phyloP scores from a whole-genome alignment of 768 basidiomycete species.

The Rhodotorula paludigena region DNA sequence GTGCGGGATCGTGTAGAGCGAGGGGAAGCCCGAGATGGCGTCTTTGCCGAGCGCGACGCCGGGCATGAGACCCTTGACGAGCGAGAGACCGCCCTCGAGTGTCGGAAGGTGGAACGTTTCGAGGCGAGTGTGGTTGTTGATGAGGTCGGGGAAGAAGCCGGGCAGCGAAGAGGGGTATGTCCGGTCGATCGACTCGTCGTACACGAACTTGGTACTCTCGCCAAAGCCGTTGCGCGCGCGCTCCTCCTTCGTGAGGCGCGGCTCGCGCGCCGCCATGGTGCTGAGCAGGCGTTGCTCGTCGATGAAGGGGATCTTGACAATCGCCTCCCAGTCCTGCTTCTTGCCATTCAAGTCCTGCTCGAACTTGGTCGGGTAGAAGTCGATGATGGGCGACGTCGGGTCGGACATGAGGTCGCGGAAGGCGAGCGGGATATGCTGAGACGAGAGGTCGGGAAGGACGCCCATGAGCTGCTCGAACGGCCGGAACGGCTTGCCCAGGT shows the following conservation, averaged over 20 bases:
- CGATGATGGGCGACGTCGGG: conserved; percentile 74
- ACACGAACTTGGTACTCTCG: conserved; percentile 72
- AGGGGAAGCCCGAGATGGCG: conserved; percentile 93
- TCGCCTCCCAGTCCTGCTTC: conserved; percentile 97
- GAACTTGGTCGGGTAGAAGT: conserved; percentile 90
- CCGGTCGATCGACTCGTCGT: conserved; percentile 57
- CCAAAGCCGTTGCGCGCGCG: conserved; percentile 68
- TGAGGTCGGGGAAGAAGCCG: conserved; percentile 85
- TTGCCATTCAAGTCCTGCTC: conserved; percentile 94
- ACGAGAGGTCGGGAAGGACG: conserved; percentile 85
- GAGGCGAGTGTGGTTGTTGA: conserved; percentile 71
- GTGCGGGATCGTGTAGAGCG: conserved; percentile 80
- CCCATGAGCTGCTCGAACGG: conserved; percentile 98
- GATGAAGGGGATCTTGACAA: conserved; percentile 98
- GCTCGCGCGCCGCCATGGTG: conserved; percentile 61
- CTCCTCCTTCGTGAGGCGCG: conserved; percentile 64
- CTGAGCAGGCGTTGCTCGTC: conserved; percentile 68
- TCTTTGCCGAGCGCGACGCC: conserved; percentile 79
- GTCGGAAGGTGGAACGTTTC: conserved; percentile 84
- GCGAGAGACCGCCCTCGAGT: conserved; percentile 65
- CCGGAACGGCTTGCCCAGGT: conserved; percentile 79
- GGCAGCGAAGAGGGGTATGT: conserved; percentile 84
- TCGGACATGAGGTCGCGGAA: conserved; percentile 87
- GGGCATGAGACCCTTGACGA: conserved; percentile 78
- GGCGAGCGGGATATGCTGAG: conserved; percentile 76